A percentile compares a stretch with the other conserved stretches of the same genome.
phyloP scores from a whole-genome alignment of 495 filamentous ascomycete genomes.

The Aspergillus avenaceus region DNA sequence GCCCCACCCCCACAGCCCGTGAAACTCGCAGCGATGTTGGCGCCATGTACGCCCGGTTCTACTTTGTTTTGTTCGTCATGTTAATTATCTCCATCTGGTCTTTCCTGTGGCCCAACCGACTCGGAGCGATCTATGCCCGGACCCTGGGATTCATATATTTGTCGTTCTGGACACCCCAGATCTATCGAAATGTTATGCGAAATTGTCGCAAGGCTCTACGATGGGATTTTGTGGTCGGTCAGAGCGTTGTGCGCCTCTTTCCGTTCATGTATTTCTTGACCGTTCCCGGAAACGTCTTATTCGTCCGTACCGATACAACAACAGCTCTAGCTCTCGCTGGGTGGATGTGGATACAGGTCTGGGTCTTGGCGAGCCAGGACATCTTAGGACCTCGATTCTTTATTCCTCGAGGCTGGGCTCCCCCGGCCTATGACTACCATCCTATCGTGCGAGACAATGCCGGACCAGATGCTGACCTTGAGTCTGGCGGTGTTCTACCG shows the following conservation, averaged over 20 bases:
- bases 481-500: slow-evolving; percentile 65
- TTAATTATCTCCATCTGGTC: slow-evolving; percentile 74
- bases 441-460: slow-evolving; percentile 70
- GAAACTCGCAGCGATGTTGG: slow-evolving; percentile 56
- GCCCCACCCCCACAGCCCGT: slow-evolving; percentile 25
- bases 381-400: slow-evolving; percentile 82
- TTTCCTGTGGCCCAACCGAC: slow-evolving; percentile 65
- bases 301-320: slow-evolving; percentile 63
- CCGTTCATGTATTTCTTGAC: slow-evolving; percentile 83
- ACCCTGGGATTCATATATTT: slow-evolving; percentile 66
- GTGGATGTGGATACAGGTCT: slow-evolving; percentile 94
- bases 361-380: slow-evolving; percentile 71
- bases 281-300: slow-evolving; percentile 69
- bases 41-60: slow-evolving; percentile 75
- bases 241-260: slow-evolving; percentile 68
- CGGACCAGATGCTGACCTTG: slow-evolving; percentile 56
- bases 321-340: slow-evolving; percentile 59
- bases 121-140: slow-evolving; percentile 69
- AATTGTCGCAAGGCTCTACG: slow-evolving; percentile 85
- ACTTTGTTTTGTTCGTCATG: slow-evolving; percentile 64
- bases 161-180: slow-evolving; percentile 89
- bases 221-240: slow-evolving; percentile 84
- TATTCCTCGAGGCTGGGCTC: slow-evolving; percentile 63
- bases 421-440: slow-evolving; percentile 93
- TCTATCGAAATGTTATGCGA: slow-evolving; percentile 82